Evolutionary conservation across 768 basidiomycete genomes (phyloP).

Genomic region (Podaxis mareebaensis): DNA sequence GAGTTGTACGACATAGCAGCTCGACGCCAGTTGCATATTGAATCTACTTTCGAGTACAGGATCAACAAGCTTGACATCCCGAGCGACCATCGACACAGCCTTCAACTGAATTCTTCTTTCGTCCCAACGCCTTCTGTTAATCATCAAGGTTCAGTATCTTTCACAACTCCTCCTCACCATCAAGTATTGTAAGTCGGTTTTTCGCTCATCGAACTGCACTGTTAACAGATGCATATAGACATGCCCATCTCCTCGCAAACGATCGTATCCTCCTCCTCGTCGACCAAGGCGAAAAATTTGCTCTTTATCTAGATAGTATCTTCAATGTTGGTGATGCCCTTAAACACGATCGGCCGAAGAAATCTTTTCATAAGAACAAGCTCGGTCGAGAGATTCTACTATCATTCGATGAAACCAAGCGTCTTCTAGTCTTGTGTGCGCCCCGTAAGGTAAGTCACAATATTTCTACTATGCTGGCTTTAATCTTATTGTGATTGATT

Average conservation of each 20-base stretch:
- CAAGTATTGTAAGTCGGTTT: conserved; percentile 32
- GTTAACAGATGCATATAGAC: conserved; percentile 19
- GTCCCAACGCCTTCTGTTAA: conserved; percentile 31
- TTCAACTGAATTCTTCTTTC: conserved; percentile 33
- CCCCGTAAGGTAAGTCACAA: conserved; percentile 35
- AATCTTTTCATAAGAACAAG: conserved; percentile 42
- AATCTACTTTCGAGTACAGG: conserved; percentile 29
- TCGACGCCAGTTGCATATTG: conserved; percentile 16
- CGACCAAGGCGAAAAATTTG: conserved; percentile 31
- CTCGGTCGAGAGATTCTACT: conserved; percentile 46
- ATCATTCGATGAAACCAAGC: conserved; percentile 53
- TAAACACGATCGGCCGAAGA: conserved; percentile 22
- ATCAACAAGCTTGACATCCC: conserved; percentile 33
- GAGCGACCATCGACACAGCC: conserved; percentile 34
- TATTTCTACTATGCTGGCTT: neutral
- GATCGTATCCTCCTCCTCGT: conserved; percentile 44
- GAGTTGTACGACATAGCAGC: neutral
- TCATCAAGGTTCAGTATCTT: conserved; percentile 21
- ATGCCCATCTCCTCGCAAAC: conserved; percentile 40
- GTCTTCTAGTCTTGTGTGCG: conserved; percentile 47
- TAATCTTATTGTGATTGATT: neutral
- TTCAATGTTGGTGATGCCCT: conserved; percentile 33
- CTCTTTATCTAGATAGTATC: conserved; percentile 40
- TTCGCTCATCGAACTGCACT: neutral
- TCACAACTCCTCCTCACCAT: conserved; percentile 22